Conservation (phyloP, 129 eudicot genomes). For the Chrysanthemum makinoi region DNA sequence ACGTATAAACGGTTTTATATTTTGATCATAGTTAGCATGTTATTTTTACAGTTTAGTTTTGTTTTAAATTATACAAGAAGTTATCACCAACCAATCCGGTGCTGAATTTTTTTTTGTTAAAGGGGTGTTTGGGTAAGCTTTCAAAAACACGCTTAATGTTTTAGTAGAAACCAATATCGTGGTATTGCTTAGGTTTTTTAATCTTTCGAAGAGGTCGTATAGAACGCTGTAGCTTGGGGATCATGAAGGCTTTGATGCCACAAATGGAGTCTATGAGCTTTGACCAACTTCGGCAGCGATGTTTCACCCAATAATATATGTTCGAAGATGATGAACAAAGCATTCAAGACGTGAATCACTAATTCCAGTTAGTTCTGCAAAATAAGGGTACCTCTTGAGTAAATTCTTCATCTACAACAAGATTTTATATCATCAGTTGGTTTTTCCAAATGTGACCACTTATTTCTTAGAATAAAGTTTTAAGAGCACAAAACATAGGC, state of each 20-base stretch:
- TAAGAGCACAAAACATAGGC: too few species aligned
- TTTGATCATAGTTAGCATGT: too few species aligned
- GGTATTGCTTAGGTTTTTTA: too few species aligned
- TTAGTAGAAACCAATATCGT: too few species aligned
- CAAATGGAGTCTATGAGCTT: constrained; percentile 26
- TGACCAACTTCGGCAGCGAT: constrained; percentile 12
- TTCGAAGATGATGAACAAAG: constrained; percentile 65
- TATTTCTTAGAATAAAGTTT: constrained; percentile 4
- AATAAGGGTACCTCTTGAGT: constrained; percentile 59
- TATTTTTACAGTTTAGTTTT: too few species aligned
- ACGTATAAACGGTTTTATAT: too few species aligned
- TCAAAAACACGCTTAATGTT: too few species aligned
- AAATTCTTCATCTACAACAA: constrained; percentile 67
- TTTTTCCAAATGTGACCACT: neutral
- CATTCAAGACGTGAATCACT: constrained; percentile 81
- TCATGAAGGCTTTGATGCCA: constrained; percentile 44
- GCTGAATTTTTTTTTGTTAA: too few species aligned
- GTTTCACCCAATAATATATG: constrained; percentile 47
- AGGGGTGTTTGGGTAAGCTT: too few species aligned
- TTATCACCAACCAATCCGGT: too few species aligned
- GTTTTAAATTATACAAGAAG: too few species aligned
- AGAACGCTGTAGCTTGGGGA: constrained; percentile 31
- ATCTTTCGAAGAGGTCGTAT: too few species aligned
- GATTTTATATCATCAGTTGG: neutral
- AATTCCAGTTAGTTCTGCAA: constrained; percentile 80